Evolutionary conservation across 306 rosid species (phyloP), one percentile per base, ranked within the genome.

Genomic region (Ormosia semicastrata): DNA sequence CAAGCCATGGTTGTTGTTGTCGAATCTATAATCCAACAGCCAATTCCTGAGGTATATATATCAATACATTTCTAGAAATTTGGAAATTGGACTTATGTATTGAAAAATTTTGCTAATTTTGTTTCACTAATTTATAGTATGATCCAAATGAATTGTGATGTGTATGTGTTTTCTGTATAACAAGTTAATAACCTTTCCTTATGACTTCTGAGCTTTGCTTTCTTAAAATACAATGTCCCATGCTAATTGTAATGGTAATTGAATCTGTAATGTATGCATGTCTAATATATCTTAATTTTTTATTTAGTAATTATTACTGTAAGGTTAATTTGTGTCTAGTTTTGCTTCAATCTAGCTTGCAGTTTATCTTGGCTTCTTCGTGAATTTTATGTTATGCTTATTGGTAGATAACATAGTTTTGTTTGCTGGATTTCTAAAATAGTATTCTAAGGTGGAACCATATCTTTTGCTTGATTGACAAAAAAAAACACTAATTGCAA

Each of bases 1-100:
- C 97, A 92, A 71, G 89, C 98, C 49, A 94, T 94, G 98, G 92
- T 94, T 39, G 89, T 94, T 77, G 98, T 97, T 0, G 98, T 94
- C 7, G 97, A 94, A 75, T 94, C 98, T 40, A 97, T 94, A 47
- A 87, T 92, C 72, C 92, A 94, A 59, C 81, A 90, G 86, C 97
- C 98, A 6, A 82, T 94, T 81, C 95, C 98, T 8, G 86, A 87
- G 98, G 97, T 94, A 30, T 24, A 24, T 24, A 24, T 24, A 24
- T 24, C 24, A 0, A 24, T 24, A 13, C 5, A 37, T 54, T 15
- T 4, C 3, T 73, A n/a, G 2, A 64, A 60, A 8, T 0, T 15
- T 71, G 37, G 37, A 60, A 37, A 2, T 58, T 86, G 60, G 52
- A 71, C 46, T 11, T 44, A n/a, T 73, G 66, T 73, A 17, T 46